phyloP scores from a whole-genome alignment of 306 rosid species.

The Hippophae gyantsensis region DNA sequence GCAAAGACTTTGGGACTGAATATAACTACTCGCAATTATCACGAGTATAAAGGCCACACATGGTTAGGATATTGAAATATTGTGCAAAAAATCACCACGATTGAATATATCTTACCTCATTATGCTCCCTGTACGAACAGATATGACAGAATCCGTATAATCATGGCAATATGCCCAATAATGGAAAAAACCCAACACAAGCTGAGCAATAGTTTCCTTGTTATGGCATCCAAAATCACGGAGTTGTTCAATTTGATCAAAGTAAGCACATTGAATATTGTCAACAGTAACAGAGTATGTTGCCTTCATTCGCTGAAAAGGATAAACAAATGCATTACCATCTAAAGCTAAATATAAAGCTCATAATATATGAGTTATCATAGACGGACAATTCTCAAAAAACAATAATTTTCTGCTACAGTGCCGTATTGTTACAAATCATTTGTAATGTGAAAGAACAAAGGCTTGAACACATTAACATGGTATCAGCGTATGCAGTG shows the following conservation, averaged over 20 bases:
- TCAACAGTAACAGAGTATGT: slow-evolving; percentile 65
- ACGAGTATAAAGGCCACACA: no score
- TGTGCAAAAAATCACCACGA: neutral
- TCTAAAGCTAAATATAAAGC: neutral
- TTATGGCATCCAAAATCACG: slow-evolving; percentile 50
- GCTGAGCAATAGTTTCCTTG: slow-evolving; percentile 68
- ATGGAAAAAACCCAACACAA: slow-evolving; percentile 87
- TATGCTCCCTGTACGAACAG: slow-evolving; percentile 73
- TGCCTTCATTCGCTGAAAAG: slow-evolving; percentile 49
- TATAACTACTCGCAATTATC: no score
- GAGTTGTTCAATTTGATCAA: slow-evolving; percentile 71
- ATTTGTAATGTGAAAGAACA: no score
- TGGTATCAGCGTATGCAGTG: no score
- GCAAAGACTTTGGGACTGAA: no score
- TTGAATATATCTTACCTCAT: slow-evolving; percentile 45
- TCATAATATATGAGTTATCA: no score
- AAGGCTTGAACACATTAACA: no score
- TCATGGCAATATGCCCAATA: slow-evolving; percentile 97
- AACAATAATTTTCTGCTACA: no score
- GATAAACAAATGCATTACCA: slow-evolving; percentile 5
- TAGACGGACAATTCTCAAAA: no score
- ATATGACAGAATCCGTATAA: slow-evolving; percentile 67
- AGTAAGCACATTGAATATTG: slow-evolving; percentile 60
- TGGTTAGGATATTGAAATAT: no score
- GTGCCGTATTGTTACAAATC: no score